These are phyloP conservation scores for Cladobotryum mycophilum DNA, from an alignment of 2,329 filamentous ascomycete species.

Conservation along the genomic window DNA sequence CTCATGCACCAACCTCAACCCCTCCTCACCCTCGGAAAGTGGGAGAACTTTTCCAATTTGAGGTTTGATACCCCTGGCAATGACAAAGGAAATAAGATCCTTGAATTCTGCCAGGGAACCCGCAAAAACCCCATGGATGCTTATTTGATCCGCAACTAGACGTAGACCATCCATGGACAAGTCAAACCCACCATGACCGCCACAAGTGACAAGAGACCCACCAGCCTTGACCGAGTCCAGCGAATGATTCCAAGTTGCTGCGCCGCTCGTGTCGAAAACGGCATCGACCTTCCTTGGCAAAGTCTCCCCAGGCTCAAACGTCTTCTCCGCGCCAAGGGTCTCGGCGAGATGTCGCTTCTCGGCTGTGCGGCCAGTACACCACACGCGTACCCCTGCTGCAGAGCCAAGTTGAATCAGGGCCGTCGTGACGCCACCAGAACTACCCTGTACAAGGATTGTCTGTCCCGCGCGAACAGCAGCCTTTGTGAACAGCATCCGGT, in stretches of 20 bases:
- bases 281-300: slow-evolving; percentile 2
- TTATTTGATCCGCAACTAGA: slow-evolving; percentile 1
- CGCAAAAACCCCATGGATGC: slow-evolving; percentile 7
- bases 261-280: slow-evolving; percentile 8
- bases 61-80: slow-evolving; percentile 2
- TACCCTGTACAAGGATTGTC: slow-evolving; percentile 9
- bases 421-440: slow-evolving; percentile 4
- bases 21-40: neutral
- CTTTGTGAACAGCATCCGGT: slow-evolving; percentile 6
- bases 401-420: slow-evolving; percentile 7
- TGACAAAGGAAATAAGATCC: slow-evolving; percentile 5
- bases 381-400: slow-evolving; percentile 5
- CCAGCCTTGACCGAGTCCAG: slow-evolving; percentile 2
- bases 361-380: neutral
- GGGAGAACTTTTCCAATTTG: slow-evolving; percentile 1
- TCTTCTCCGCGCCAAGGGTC: slow-evolving; percentile 1
- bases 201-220: slow-evolving; percentile 1
- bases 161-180: slow-evolving; percentile 6
- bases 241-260: slow-evolving; percentile 7
- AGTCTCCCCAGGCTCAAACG: slow-evolving; percentile 1
- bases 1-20: neutral
- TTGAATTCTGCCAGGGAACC: slow-evolving; percentile 3
- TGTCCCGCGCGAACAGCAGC: slow-evolving; percentile 4
- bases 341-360: slow-evolving; percentile 6
- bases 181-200: slow-evolving; percentile 4